phyloP scores from a whole-genome alignment of 148 eudicot genomes.

The Amaranthus hypochondriacus region DNA sequence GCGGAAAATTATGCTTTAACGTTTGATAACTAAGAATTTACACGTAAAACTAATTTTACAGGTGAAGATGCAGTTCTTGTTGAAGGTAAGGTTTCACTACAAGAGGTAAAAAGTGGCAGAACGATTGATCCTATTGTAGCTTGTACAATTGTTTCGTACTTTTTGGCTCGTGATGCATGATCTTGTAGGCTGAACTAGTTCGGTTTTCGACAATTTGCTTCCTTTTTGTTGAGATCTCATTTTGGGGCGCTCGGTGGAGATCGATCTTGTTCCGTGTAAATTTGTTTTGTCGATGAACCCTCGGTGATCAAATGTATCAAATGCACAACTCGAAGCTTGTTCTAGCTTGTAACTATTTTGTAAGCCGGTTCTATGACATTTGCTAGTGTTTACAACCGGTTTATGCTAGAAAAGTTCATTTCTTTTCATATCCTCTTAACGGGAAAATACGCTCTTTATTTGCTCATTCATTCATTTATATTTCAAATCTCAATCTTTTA shows the following conservation, averaged over 20 bases:
- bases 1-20: too few relatives aligned
- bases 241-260: constrained; percentile 53
- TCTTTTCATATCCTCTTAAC: too few relatives aligned
- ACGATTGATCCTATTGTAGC: background rate
- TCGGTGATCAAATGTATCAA: background rate
- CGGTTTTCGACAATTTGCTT: background rate
- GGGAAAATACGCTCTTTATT: too few relatives aligned
- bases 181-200: background rate
- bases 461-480: too few relatives aligned
- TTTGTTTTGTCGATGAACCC: constrained; percentile 3
- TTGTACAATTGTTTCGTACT: constrained; percentile 16
- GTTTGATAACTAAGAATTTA: too few relatives aligned
- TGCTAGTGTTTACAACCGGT: too few relatives aligned
- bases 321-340: background rate
- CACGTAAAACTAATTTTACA: constrained; percentile 18
- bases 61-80: constrained; percentile 95
- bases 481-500: too few relatives aligned
- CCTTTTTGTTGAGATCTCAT: constrained; percentile 47
- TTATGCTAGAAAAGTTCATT: too few relatives aligned
- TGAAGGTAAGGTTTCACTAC: constrained; percentile 86
- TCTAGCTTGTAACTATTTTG: background rate
- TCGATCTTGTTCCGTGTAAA: constrained; percentile 32
- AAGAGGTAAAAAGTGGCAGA: constrained; percentile 44
- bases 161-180: constrained; percentile 5
- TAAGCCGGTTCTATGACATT: background rate